Evolutionary conservation across 1,139 yeast genomes (phyloP), one percentile per base, ranked within the genome.

Genomic region (Nematodospora anomalae): DNA sequence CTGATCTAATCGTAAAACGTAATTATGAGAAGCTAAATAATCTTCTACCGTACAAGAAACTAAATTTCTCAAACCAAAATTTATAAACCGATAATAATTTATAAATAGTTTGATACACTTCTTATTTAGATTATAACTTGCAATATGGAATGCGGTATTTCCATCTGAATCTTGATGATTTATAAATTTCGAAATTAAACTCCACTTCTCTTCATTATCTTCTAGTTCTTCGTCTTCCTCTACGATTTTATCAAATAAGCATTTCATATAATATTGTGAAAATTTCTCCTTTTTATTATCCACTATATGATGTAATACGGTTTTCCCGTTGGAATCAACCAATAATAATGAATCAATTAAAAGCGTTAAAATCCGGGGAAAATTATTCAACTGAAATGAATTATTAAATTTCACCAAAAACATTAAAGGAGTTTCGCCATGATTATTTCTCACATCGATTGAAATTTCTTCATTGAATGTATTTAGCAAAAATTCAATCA

Each of bases 391-490:
- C 46, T 89, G 96, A 45, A 74, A 83, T 43, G 89, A 83, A 57
- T 94, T 94, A 28, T 92, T 89, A 35, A 92, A 95, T 51, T 86
- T 77, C 3, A 90, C 92, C 12, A 96, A 84, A 43, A 95, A 81
- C 57, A 92, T 83, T 32, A 94, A 67, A 0, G 97, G 90, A 0
- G 96, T 84, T 59, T 94, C 97, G 9, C 97, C 97, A 26, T 76
- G 58, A 42, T 62, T 76, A 50, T 83, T 81, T 37, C 73, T 58
- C 10, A 67, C 57, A 50, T 86, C 92, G 12, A 94, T 88, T 28
- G 86, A 66, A 6, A 86, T 71, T 12, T 62, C 60, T 7, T 34
- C 33, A 9, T 22, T 22, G 40, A 70, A 68, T n/a, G 62, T 64
- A n/a, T 52, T 51, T 6, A 90, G 74, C 25, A 94, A 66, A 40